Percentiles rank a stretch among this genome's conserved stretches.
phyloP scores from a whole-genome alignment of 208 protist genomes.

The Leishmania martiniquensis region DNA sequence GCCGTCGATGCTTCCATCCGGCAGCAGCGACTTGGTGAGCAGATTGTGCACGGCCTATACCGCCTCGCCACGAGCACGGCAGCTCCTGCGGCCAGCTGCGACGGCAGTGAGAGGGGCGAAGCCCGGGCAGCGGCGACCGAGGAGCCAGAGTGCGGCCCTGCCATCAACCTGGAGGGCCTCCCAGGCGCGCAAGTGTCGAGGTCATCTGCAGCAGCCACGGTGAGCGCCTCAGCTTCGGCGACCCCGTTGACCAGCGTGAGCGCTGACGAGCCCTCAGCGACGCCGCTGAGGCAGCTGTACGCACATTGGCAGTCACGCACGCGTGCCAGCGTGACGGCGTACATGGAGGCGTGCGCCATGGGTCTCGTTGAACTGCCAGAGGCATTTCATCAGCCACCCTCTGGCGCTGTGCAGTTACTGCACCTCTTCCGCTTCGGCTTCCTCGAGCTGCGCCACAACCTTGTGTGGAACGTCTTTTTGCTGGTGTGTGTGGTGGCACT shows the following conservation, averaged over 20 bases:
- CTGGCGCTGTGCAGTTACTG: conserved; percentile 38
- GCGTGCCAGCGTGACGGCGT: conserved; percentile 34
- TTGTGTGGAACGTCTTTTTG: conserved; percentile 14
- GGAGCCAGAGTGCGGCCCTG: background rate
- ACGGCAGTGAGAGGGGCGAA: background rate
- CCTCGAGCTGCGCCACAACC: conserved; percentile 50
- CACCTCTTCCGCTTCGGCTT: conserved; percentile 58
- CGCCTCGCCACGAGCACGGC: conserved; percentile 21
- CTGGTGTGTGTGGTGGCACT: conserved; percentile 33
- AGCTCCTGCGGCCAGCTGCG: background rate
- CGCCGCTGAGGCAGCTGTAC: conserved; percentile 31
- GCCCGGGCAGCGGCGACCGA: background rate
- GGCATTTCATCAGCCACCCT: conserved; percentile 30
- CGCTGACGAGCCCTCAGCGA: conserved; percentile 6
- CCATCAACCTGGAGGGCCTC: background rate
- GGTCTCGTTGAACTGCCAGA: conserved; percentile 36
- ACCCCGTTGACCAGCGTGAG: background rate
- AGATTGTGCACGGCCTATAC: conserved; percentile 32
- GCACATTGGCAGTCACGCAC: conserved; percentile 14
- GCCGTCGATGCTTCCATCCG: conserved; percentile 28
- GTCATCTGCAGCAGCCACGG: background rate
- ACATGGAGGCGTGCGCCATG: conserved; percentile 53
- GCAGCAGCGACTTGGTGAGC: conserved; percentile 25
- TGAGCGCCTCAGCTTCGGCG: background rate
- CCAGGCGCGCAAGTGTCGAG: background rate